Conservation (phyloP, 1,139 yeast genomes). For the Lodderomyces oxycetoniae region DNA sequence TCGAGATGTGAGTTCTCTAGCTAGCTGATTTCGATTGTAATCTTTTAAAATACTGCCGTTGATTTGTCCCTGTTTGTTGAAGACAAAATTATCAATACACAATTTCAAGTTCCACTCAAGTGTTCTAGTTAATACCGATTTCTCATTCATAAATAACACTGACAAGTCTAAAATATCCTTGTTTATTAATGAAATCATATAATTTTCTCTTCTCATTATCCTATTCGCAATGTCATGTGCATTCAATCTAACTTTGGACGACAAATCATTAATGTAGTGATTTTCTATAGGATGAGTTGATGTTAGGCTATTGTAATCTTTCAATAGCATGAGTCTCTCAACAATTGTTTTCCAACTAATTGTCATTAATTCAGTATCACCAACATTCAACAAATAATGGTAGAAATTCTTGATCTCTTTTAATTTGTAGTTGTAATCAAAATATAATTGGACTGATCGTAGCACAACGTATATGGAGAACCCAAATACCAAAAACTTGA, state of each 20-base stretch:
- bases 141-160: conserved; percentile 22
- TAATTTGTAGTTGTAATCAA: conserved; percentile 46
- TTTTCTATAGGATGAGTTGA: conserved; percentile 34
- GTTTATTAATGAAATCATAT: conserved; percentile 83
- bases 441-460: conserved; percentile 58
- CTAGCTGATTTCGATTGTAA: conserved; percentile 59
- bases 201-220: conserved; percentile 92
- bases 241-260: conserved; percentile 69
- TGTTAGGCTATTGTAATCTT: conserved; percentile 76
- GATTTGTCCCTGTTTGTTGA: conserved; percentile 81
- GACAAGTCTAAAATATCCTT: conserved; percentile 68
- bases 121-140: conserved; percentile 67
- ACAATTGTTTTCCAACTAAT: conserved; percentile 90
- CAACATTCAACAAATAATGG: conserved; percentile 63
- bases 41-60: conserved; percentile 69
- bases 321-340: conserved; percentile 65
- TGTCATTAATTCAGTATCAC: conserved; percentile 77
- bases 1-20: conserved; percentile 69
- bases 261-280: conserved; percentile 46
- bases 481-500: conserved; percentile 59
- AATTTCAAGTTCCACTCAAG: conserved; percentile 91
- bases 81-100: conserved; percentile 82
- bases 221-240: conserved; percentile 95
- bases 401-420: conserved; percentile 64
- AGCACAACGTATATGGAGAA: conserved; percentile 55